phyloP scores from a whole-genome alignment of 306 rosid species.

The cucumber (Cucumis sativus) region DNA sequence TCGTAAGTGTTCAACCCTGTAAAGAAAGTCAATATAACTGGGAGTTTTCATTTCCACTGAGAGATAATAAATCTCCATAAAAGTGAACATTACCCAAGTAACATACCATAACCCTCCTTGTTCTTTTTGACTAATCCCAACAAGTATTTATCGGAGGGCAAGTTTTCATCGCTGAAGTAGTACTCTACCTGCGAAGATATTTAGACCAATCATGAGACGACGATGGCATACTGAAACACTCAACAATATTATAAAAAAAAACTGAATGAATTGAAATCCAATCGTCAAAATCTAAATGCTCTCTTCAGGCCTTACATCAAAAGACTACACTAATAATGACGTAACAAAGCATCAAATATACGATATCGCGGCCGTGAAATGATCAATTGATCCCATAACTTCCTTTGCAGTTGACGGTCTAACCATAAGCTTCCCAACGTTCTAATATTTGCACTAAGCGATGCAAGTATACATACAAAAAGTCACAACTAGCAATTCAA shows the following conservation, averaged over 20 bases:
- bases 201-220: neutral
- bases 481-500: neutral
- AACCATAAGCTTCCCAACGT: constrained; percentile 2
- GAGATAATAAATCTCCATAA: neutral
- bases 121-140: constrained; percentile 52
- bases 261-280: neutral
- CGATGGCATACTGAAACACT: neutral
- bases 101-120: constrained; percentile 86
- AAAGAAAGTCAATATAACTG: neutral
- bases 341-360: neutral
- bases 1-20: neutral
- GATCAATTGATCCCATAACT: neutral
- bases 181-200: constrained; percentile 67
- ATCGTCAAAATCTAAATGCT: neutral
- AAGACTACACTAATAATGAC: neutral
- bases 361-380: neutral
- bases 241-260: neutral
- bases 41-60: neutral
- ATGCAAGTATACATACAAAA: neutral
- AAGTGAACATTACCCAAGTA: neutral
- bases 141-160: constrained; percentile 55
- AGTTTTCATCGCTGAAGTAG: constrained; percentile 83
- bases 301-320: neutral
- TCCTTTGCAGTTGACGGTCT: neutral
- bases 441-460: neutral